Evolutionary conservation across 352 stramenopile genomes (phyloP), one percentile per base, ranked within the genome.

Genomic region (Phytopythium aichiense): DNA sequence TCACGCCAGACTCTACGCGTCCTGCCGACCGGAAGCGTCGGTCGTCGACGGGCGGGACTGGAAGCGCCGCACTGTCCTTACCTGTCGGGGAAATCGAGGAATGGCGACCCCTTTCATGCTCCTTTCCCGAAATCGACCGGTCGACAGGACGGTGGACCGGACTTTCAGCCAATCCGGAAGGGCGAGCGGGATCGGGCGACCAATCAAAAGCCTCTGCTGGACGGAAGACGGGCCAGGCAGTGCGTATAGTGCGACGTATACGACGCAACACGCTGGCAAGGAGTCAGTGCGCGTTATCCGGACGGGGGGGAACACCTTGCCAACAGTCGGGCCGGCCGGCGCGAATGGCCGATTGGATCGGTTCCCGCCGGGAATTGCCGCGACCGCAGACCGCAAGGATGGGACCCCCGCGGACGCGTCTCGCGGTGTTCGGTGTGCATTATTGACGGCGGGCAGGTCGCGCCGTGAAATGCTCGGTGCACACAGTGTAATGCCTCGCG

Each of bases 211-310:
- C 12, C 23, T 31, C 4, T 5, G 28, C 2, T 31, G 28, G 28
- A 31, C 28, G 28, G 28, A 31, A 31, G 28, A 31, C 28, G 28
- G 28, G 28, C 2, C 28, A 31, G 3, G 28, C 7, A 5, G 28
- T 20, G 4, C n/a, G 52, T 58, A 48, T 58, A 58, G 3, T 48
- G 30, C 25, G 25, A 20, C 16, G 50, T 56, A 6, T 4, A 56
- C 51, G 31, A 56, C 30, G 4, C 13, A 31, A 56, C 51, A 40
- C 33, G 1, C 15, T 1, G 49, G 28, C 37, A 20, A 33, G 52
- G 52, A 58, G 52, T 48, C 52, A 58, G 52, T 58, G 31, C 52
- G 7, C 0, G 4, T 58, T 58, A 58, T 58, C 52, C 52, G 52
- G 52, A 58, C 50, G 28, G 50, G 28, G 13, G 46, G 46, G 46